Evolutionary conservation across 352 stramenopile species (phyloP).

Genomic region (Globisporangium parvum): DNA sequence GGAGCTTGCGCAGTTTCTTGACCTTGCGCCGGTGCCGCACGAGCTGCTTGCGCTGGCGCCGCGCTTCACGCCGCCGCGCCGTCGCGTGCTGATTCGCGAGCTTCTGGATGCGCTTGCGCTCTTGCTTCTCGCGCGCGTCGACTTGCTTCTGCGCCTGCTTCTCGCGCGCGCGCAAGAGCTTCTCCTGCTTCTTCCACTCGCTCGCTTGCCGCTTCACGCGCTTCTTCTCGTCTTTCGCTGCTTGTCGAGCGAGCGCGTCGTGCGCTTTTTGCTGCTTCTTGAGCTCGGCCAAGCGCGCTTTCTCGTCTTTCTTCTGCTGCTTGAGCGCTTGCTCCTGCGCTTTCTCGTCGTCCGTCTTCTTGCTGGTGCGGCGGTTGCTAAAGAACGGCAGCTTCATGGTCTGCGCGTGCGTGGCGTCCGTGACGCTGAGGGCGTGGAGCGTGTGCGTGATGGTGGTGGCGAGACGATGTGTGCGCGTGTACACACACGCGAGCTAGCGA

Average conservation of each 20-base stretch:
- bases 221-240: constrained; percentile 11
- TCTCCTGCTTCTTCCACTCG: constrained; percentile 16
- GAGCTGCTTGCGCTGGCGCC: constrained; percentile 6
- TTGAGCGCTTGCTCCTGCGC: constrained; percentile 5
- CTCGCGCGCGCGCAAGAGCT: constrained; percentile 13
- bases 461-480: background rate
- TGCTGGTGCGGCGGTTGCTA: background rate
- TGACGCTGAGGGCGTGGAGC: background rate
- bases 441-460: background rate
- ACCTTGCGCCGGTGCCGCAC: constrained; percentile 10
- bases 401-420: background rate
- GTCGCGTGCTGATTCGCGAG: constrained; percentile 17
- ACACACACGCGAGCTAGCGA: background rate
- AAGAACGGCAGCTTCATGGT: constrained; percentile 12
- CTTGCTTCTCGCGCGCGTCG: constrained; percentile 10
- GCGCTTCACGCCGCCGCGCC: constrained; percentile 10
- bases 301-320: constrained; percentile 13
- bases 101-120: constrained; percentile 20
- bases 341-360: constrained; percentile 8
- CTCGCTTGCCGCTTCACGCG: constrained; percentile 7
- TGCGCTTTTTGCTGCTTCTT: constrained; percentile 15
- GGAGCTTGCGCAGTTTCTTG: constrained; percentile 8
- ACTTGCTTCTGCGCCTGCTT: constrained; percentile 11
- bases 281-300: constrained; percentile 14
- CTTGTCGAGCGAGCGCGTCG: constrained; percentile 4